Conservation (phyloP, 2,329 filamentous ascomycete genomes). For the Stachybotrys chlorohalonatus region DNA sequence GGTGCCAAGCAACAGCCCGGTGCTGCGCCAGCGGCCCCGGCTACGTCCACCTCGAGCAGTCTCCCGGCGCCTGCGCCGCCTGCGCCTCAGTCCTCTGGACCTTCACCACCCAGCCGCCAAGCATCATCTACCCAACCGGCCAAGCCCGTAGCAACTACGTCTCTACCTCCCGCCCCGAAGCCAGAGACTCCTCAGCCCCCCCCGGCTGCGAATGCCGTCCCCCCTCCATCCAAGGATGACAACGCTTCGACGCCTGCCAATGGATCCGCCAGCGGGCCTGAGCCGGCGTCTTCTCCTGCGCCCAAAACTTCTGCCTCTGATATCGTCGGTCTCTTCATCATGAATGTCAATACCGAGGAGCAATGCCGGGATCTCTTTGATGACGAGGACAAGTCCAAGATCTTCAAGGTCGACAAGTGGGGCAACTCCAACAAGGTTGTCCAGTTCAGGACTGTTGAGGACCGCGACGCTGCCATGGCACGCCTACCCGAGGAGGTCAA, state of each 20-base stretch:
- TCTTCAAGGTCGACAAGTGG: conserved; percentile 70
- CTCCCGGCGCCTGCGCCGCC: conserved; percentile 25
- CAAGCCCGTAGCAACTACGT: conserved; percentile 31
- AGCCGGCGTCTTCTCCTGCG: conserved; percentile 47
- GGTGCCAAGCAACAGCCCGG: conserved; percentile 64
- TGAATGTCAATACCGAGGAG: conserved; percentile 75
- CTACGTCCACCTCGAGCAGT: conserved; percentile 15
- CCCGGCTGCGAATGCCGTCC: conserved; percentile 27
- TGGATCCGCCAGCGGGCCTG: conserved; percentile 42
- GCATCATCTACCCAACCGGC: conserved; percentile 26
- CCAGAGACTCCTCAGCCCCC: conserved; percentile 40
- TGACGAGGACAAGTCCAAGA: conserved; percentile 75
- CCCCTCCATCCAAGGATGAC: conserved; percentile 38
- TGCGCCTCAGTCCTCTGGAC: conserved; percentile 24
- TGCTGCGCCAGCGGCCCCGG: conserved; percentile 23
- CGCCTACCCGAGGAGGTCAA: conserved; percentile 69
- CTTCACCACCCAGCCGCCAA: conserved; percentile 25
- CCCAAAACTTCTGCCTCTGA: conserved; percentile 53
- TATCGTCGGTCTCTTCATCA: conserved; percentile 81
- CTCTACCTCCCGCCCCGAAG: conserved; percentile 25
- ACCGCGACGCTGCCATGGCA: conserved; percentile 71
- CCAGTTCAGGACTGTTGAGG: conserved; percentile 70
- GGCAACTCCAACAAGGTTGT: conserved; percentile 75
- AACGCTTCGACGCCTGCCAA: conserved; percentile 46
- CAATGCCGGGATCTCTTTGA: conserved; percentile 74